Base-by-base conservation (phyloP, 805 yeast genomes). In the Teunomyces tritomae region DNA sequence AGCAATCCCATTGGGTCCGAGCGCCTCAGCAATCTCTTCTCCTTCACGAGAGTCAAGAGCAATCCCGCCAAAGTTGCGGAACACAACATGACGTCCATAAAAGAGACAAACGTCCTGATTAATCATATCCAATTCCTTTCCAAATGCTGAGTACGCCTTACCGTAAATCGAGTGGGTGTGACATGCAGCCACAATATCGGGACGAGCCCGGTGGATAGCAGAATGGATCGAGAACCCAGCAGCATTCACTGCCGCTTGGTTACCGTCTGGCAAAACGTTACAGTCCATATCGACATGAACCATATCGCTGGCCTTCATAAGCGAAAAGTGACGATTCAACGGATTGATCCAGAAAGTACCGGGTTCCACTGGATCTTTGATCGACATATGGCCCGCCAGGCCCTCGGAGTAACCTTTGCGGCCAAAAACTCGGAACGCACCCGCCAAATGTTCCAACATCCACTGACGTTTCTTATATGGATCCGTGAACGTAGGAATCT, bases 281-380 rank as follows among this genome's bases (percentile, higher is more conserved):
- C 77, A 73, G 8, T 63, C 49, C 39, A 60, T 66, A 49, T 67
- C 71, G 24, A 69, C 63, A 50, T 70, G 76, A 14, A 71, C 74
- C 59, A 71, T 57, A 52, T 71, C 76, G 37, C 63, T 54, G 11
- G 73, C 73, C 40, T 63, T 67, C 40, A 71, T 64, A 41, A 71
- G 53, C 11, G 67, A 69, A 52, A 86, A 89, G 65, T 89, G 96
- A 54, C 75, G 77, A n/a, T 86, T 92, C 53, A 89, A 70, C 4
- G 96, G 96, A 67, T 89, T 89, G 63, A 89, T 87, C 96, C 96
- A 89, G 64, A 89, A 89, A 3, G 92, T 86, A 40, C 73, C 63
- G n/a, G 85, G 85, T 53, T 84, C 82, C 39, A 86, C 82, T 3
- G 96, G 96, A 59, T 89, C 96, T 56, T 94, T 77, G 9, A 89